Base-by-base conservation (phyloP, 208 protist species). In the Tetramitus jugosus region DNA sequence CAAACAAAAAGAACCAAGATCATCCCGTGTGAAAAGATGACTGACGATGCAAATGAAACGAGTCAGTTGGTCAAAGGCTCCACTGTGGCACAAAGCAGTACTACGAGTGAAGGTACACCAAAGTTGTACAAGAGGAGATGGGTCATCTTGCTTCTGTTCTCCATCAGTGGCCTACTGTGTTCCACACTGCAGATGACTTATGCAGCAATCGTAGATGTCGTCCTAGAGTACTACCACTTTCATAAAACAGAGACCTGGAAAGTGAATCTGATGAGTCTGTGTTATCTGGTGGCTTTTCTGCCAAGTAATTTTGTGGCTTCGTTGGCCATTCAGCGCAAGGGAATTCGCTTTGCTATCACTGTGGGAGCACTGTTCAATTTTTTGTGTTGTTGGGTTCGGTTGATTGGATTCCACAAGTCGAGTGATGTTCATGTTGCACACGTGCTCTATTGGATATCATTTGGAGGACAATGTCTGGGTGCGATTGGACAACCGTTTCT, bases 381-480 rank as follows among this genome's bases (percentile, higher is more conserved):
- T 69, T 2, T 69, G 29, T 17, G 62, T 42, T 29, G 62, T 69
- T 69, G 62, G 62, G 62, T 69, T n/a, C 62, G 62, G 7, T 43
- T 13, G 37, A 26, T 43, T 23, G 62, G 62, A 26, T 69, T 37
- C 43, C 37, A 69, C 20, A 69, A 69, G 43, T 29, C 35, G 43
- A 20, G 43, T 14, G 62, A 69, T 43, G n/a, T n/a, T n/a, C n/a
- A n/a, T n/a, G n/a, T n/a, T n/a, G n/a, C n/a, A n/a, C n/a, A n/a
- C n/a, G 37, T 45, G 37, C 43, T 43, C 39, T 69, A 37, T 69
- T 69, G 62, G 62, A 42, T 69, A 37, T 13, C 62, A 1, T 69
- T 69, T 42, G 10, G 23, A n/a, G 62, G 62, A 26, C 62, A 69
- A 69, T 3, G 26, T 1, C 17, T 69, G 17, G 20, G 62, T 39